Evolutionary conservation across 2,329 filamentous ascomycete genomes (phyloP), one percentile per base, ranked within the genome.

Genomic region (Ploettnerulaceae sp.): DNA sequence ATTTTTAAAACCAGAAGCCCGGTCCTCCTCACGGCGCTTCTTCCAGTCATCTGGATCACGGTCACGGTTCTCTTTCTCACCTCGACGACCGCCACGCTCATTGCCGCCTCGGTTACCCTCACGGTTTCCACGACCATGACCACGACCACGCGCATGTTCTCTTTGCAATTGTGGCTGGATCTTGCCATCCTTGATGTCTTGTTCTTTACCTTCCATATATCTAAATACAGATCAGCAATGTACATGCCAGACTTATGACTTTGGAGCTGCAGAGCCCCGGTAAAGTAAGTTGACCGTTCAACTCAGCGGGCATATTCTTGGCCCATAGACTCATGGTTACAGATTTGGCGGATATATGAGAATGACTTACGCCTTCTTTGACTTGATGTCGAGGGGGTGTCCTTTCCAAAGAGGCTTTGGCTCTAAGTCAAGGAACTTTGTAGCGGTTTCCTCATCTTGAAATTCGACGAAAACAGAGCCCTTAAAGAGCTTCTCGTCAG

Each of bases 391-490:
- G 41, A 97, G 75, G 25, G 88, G 82, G 56, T 86, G 75, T 41
- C 77, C 89, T 67, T 95, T 82, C 81, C 82, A 98, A 66, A 83
- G 79, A 49, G 93, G 93, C 66, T 85, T 82, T 15, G 87, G 83
- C 45, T 95, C 85, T 31, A 89, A 71, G 11, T 73, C 80, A 51
- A 96, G 71, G 69, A 98, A 98, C 49, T 81, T 81, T 66, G 89
- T 76, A 60, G 87, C 83, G 17, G 80, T 76, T 57, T 94, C 87
- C 61, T 89, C 84, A 39, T 79, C 79, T 52, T 79, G 76, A 67
- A 97, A 98, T 68, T 96, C 91, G 56, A 95, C 88, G 64, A 96
- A 97, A 48, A 95, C 88, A 57, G 89, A 95, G 58, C 91, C 89
- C 77, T 98, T 98, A 82, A 97, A 98, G 42, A 76, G 70, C 61